Conservation (phyloP, 192 early-diverging fungal genomes). For the Geosiphon pyriformis region DNA sequence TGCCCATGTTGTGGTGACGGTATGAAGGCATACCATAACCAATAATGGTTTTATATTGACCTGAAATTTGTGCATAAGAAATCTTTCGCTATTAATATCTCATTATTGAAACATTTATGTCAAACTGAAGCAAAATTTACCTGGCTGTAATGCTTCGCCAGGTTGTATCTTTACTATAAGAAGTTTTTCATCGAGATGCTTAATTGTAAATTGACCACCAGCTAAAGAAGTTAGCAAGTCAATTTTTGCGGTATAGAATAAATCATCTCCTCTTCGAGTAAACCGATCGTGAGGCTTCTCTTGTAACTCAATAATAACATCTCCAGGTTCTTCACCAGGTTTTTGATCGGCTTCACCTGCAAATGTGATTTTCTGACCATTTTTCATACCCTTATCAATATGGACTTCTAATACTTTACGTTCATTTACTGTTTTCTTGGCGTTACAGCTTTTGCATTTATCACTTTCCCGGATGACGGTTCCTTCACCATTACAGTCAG, state of each 20-base stretch:
- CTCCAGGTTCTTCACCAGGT: slow-evolving; percentile 91
- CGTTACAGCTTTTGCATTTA: slow-evolving; percentile 86
- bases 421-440: slow-evolving; percentile 80
- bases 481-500: slow-evolving; percentile 84
- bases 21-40: slow-evolving; percentile 96
- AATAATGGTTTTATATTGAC: slow-evolving; percentile 76
- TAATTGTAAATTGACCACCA: slow-evolving; percentile 88
- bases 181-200: slow-evolving; percentile 89
- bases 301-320: slow-evolving; percentile 94
- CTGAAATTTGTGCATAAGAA: slow-evolving; percentile 15
- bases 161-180: slow-evolving; percentile 86
- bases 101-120: not conserved
- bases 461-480: slow-evolving; percentile 87
- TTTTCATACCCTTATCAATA: slow-evolving; percentile 97
- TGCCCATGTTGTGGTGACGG: slow-evolving; percentile 84
- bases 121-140: slow-evolving; percentile 30
- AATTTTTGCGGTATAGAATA: slow-evolving; percentile 89
- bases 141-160: slow-evolving; percentile 93
- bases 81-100: not conserved
- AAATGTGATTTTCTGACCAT: slow-evolving; percentile 94
- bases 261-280: slow-evolving; percentile 88
- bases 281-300: slow-evolving; percentile 93
- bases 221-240: slow-evolving; percentile 93
- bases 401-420: slow-evolving; percentile 97
- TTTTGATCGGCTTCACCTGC: slow-evolving; percentile 94